A percentile compares a stretch with the other conserved stretches of the same genome.
Evolutionary conservation across 306 rosid species (phyloP).

Genomic region (Potentilla sterilis): DNA sequence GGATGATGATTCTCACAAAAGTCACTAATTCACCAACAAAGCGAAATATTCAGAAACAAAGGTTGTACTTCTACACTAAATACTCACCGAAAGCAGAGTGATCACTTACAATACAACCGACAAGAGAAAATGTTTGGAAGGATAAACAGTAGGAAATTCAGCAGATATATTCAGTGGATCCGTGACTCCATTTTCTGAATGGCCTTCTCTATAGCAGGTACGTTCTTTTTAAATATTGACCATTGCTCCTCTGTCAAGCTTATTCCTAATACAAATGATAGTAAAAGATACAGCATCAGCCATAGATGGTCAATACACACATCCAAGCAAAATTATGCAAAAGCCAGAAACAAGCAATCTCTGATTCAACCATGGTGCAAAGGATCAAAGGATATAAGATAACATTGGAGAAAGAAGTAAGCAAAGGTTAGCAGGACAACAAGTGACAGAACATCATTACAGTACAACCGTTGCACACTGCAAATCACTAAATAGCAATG

Average conservation of each 20-base stretch:
- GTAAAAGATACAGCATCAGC: slow-evolving; percentile 3
- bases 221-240: slow-evolving; percentile 62
- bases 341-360: neutral
- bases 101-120: slow-evolving; percentile 12
- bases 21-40: neutral
- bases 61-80: slow-evolving; percentile 22
- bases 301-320: neutral
- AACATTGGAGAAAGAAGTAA: neutral
- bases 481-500: neutral
- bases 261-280: slow-evolving; percentile 50
- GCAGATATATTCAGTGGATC: slow-evolving; percentile 20
- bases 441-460: neutral
- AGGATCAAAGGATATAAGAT: neutral
- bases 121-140: neutral
- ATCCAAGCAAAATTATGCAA: neutral
- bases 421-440: neutral
- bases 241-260: slow-evolving; percentile 93
- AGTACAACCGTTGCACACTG: neutral
- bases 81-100: slow-evolving; percentile 13
- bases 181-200: slow-evolving; percentile 63
- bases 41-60: neutral
- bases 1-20: neutral
- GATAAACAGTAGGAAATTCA: slow-evolving; percentile 19
- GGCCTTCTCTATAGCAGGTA: slow-evolving; percentile 81
- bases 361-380: neutral